These are phyloP conservation scores for Arachis stenosperma DNA, from an alignment of 306 rosid genomes.

Conservation along the genomic window DNA sequence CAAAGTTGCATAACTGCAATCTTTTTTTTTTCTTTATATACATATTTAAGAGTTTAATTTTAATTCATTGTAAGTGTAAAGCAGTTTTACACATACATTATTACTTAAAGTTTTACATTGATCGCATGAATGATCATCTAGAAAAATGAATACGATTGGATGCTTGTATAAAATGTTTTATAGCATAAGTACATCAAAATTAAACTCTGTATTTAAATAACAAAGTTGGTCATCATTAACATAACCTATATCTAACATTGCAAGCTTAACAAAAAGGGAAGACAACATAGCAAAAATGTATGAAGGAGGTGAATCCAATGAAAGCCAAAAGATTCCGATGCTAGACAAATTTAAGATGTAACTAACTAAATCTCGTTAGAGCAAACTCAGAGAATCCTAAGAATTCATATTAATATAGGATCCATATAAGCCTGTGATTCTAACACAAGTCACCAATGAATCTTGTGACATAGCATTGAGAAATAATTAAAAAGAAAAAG, in stretches of 20 bases:
- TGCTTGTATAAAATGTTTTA: too few relatives aligned
- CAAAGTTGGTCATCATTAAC: conserved; percentile 15
- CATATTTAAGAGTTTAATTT: too few relatives aligned
- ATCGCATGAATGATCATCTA: too few relatives aligned
- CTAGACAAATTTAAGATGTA: background rate
- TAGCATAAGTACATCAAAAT: too few relatives aligned
- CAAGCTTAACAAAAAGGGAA: conserved; percentile 1
- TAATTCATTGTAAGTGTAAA: too few relatives aligned
- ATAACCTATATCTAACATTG: conserved; percentile 14
- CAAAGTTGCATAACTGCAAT: conserved; percentile 9
- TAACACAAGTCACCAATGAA: too few relatives aligned
- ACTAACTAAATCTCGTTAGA: background rate
- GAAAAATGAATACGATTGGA: too few relatives aligned
- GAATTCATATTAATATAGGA: conserved; percentile 3
- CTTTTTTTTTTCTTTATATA: background rate
- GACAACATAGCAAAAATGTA: too few relatives aligned
- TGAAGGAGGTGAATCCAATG: conserved; percentile 9
- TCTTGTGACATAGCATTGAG: too few relatives aligned
- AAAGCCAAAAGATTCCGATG: conserved; percentile 7
- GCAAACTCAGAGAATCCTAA: background rate
- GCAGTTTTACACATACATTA: too few relatives aligned
- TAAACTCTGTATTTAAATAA: background rate
- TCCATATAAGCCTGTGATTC: conserved; percentile 4
- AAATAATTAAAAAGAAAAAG: background rate
- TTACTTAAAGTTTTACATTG: too few relatives aligned